Evolutionary conservation across 192 early-diverging fungal genomes (phyloP), one percentile per base, ranked within the genome.

Genomic region (Coemansia sp.): DNA sequence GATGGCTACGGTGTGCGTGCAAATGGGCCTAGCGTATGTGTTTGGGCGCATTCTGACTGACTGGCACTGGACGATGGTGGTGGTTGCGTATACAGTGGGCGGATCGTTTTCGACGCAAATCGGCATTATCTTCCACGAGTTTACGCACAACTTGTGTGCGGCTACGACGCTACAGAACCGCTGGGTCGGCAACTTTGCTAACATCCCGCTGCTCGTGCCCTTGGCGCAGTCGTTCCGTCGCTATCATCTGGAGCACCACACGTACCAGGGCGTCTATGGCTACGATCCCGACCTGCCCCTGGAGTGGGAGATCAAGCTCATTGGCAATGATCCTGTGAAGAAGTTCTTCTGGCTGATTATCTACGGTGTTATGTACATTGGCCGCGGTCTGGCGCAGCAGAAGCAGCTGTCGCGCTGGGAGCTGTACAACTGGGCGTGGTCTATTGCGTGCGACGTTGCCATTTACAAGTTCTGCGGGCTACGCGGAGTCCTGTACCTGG

Each of bases 211-310:
- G 67, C 90, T 90, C 2, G 88, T 92, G 8, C 92, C 92, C 6
- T 86, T 93, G 31, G 90, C 91, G 21, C 86, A 87, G 73, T 93
- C 92, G 21, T 93, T 93, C 85, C 90, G 92, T 58, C 85, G 91
- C 5, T 92, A 93, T 72, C 96, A 98, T 80, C 85, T 97, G 64
- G 96, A 97, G 78, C 96, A 98, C 78, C 96, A 98, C 85, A 92
- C 93, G n/a, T 96, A 89, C 83, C 95, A 97, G 83, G 96, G 96
- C 17, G 95, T 97, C 14, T 88, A 90, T 25, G 95, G 94, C 17
- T 88, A 92, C 72, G 96, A 98, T 73, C 92, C 94, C 57, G 96
- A 98, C 74, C 86, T 98, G 27, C 96, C 96, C 6, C 84, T 94
- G 8, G 89, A 93, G 55, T 90, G 92, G 86, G 95, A 98, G 79